Percentiles rank a stretch among this genome's conserved stretches.
phyloP scores from a whole-genome alignment of 2,329 filamentous ascomycete species.

The Diaporthe nobilis region DNA sequence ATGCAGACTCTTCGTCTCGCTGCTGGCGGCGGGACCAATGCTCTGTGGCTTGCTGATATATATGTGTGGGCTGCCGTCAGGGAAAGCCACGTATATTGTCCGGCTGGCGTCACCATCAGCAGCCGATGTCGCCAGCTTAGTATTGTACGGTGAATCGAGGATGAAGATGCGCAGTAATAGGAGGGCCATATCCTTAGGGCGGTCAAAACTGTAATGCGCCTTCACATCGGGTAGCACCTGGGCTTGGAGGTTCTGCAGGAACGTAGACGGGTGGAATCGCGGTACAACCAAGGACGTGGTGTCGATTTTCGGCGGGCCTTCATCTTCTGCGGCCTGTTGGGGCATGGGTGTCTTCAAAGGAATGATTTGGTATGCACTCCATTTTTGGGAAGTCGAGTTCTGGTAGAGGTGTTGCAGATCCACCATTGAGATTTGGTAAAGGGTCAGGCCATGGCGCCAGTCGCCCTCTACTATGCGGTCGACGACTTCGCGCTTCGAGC shows the following conservation, averaged over 20 bases:
- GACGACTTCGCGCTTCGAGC: slow-evolving; percentile 74
- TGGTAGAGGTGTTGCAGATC: slow-evolving; percentile 77
- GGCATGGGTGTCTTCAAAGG: slow-evolving; percentile 59
- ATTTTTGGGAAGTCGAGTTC: slow-evolving; percentile 74
- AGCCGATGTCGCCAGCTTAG: slow-evolving; percentile 62
- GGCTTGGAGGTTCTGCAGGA: slow-evolving; percentile 80
- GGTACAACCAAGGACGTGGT: slow-evolving; percentile 68
- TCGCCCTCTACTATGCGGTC: slow-evolving; percentile 77
- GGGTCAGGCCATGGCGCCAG: slow-evolving; percentile 74
- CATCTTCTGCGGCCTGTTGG: slow-evolving; percentile 52
- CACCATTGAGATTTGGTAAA: slow-evolving; percentile 79
- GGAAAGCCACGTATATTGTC: slow-evolving; percentile 86
- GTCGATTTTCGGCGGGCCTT: slow-evolving; percentile 59
- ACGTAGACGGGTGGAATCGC: slow-evolving; percentile 84
- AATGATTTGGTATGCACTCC: slow-evolving; percentile 73
- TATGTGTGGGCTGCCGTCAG: slow-evolving; percentile 82
- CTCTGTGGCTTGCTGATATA: slow-evolving; percentile 73
- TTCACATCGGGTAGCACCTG: slow-evolving; percentile 85
- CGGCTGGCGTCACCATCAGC: slow-evolving; percentile 74
- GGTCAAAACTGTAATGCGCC: slow-evolving; percentile 84
- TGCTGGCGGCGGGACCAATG: slow-evolving; percentile 55
- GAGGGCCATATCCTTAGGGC: slow-evolving; percentile 77
- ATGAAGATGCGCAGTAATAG: slow-evolving; percentile 84
- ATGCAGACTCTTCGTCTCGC: slow-evolving; percentile 75
- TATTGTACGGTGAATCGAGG: slow-evolving; percentile 85